Conservation (phyloP, 1,284 basidiomycete species). For the Singerocomus rubriflavus region DNA sequence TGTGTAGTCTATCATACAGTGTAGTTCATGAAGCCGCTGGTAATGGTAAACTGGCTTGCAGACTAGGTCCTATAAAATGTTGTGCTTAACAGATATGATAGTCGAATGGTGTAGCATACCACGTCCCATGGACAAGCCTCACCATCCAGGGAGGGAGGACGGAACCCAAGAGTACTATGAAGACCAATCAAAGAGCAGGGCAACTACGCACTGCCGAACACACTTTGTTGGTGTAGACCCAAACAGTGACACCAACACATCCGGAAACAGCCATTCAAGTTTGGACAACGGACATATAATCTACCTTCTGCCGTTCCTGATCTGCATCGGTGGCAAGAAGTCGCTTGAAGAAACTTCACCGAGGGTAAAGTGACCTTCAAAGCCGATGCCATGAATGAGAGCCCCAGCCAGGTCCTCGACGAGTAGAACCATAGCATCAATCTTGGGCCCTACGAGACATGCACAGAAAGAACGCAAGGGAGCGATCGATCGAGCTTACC, state of each 20-base stretch:
- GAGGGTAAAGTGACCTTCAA: slow-evolving; percentile 46
- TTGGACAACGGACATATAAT: slow-evolving; percentile 14
- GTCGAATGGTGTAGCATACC: slow-evolving; percentile 1
- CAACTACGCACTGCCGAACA: background rate
- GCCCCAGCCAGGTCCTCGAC: slow-evolving; percentile 12
- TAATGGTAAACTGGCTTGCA: slow-evolving; percentile 16
- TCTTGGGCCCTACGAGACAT: slow-evolving; percentile 14
- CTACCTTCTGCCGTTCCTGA: slow-evolving; percentile 44
- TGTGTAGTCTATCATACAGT: background rate
- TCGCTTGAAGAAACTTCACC: slow-evolving; percentile 39
- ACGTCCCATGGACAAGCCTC: slow-evolving; percentile 19
- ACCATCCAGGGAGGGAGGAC: slow-evolving; percentile 4
- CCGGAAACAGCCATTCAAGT: slow-evolving; percentile 12
- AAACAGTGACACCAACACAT: slow-evolving; percentile 21
- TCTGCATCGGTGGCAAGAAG: slow-evolving; percentile 47
- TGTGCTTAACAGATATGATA: background rate
- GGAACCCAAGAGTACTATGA: slow-evolving; percentile 20
- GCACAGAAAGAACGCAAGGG: background rate
- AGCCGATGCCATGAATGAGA: slow-evolving; percentile 21
- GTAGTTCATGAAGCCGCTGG: slow-evolving; percentile 3
- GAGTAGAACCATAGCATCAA: slow-evolving; percentile 22
- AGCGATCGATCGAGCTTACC: slow-evolving; percentile 1
- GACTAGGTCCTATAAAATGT: slow-evolving; percentile 9
- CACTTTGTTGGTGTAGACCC: slow-evolving; percentile 22
- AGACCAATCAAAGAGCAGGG: background rate